These are phyloP conservation scores for Chlamydomonas applanata DNA, from an alignment of 139 green algal genomes.

Conservation along the genomic window DNA sequence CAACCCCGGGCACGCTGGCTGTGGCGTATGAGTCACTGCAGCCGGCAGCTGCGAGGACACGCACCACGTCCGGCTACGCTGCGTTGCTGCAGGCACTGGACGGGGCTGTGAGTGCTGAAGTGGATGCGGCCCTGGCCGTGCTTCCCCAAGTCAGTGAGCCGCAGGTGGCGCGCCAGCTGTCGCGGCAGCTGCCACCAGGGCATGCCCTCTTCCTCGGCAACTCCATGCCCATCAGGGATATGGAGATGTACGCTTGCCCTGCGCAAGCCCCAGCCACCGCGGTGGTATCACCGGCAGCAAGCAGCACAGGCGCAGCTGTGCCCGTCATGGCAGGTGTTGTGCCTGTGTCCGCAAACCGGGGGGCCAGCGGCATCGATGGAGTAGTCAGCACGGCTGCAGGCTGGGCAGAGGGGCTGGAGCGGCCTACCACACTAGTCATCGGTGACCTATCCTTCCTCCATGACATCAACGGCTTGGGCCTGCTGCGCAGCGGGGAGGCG, in stretches of 20 bases:
- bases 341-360: slow-evolving; percentile 84
- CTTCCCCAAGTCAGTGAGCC: slow-evolving; percentile 62
- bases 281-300: background rate
- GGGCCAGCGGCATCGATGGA: slow-evolving; percentile 96
- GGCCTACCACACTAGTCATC: slow-evolving; percentile 83
- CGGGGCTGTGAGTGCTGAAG: slow-evolving; percentile 26
- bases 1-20: slow-evolving; percentile 11
- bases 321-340: background rate
- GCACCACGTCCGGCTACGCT: slow-evolving; percentile 19
- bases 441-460: slow-evolving; percentile 98
- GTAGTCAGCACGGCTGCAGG: slow-evolving; percentile 89
- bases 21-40: background rate
- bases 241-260: slow-evolving; percentile 88
- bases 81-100: slow-evolving; percentile 46
- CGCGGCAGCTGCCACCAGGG: slow-evolving; percentile 53
- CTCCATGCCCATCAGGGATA: slow-evolving; percentile 97
- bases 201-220: slow-evolving; percentile 95
- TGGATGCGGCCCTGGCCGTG: slow-evolving; percentile 29
- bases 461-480: slow-evolving; percentile 91
- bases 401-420: slow-evolving; percentile 82
- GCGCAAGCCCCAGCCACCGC: slow-evolving; percentile 18
- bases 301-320: background rate
- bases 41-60: slow-evolving; percentile 32
- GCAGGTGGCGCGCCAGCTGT: slow-evolving; percentile 58
- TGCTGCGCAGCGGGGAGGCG: slow-evolving; percentile 71